Evolutionary conservation across 2,329 filamentous ascomycete species (phyloP).

Genomic region (Hypoxylon sp.): DNA sequence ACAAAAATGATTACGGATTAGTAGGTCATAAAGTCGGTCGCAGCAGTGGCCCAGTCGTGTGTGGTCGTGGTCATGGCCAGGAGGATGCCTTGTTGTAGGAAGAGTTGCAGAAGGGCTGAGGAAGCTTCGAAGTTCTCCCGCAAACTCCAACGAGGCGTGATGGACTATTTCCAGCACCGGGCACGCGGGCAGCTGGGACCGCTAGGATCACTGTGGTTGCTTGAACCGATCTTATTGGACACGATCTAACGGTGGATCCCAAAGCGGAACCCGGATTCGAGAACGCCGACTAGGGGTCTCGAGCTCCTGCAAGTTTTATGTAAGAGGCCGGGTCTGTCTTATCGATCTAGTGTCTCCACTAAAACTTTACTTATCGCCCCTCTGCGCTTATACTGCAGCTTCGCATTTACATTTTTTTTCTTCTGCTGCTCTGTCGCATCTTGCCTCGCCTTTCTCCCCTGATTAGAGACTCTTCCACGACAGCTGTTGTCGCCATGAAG

Average conservation of each 20-base stretch:
- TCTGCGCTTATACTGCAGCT: conserved; percentile 26
- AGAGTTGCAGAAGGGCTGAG: conserved; percentile 8
- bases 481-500: conserved; percentile 71
- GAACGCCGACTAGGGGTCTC: conserved; percentile 9
- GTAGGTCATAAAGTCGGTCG: conserved; percentile 13
- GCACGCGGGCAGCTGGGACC: conserved; percentile 16
- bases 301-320: conserved; percentile 28
- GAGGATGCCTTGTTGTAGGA: conserved; percentile 21
- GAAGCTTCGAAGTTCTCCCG: conserved; percentile 25
- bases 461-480: conserved; percentile 4
- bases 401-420: conserved; percentile 21
- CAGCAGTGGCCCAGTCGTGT: conserved; percentile 7
- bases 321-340: conserved; percentile 15
- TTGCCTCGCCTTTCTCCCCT: conserved; percentile 14
- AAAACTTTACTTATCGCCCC: conserved; percentile 43
- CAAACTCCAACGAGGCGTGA: conserved; percentile 25
- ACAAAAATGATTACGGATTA: conserved; percentile 7
- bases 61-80: conserved; percentile 24
- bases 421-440: not conserved
- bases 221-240: conserved; percentile 19
- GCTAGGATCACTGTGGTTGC: conserved; percentile 24
- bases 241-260: conserved; percentile 14
- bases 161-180: conserved; percentile 20
- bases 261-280: conserved; percentile 27
- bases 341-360: conserved; percentile 30